Evolutionary conservation across 208 protist species (phyloP).

Genomic region (Acanthamoeba culbertsoni): DNA sequence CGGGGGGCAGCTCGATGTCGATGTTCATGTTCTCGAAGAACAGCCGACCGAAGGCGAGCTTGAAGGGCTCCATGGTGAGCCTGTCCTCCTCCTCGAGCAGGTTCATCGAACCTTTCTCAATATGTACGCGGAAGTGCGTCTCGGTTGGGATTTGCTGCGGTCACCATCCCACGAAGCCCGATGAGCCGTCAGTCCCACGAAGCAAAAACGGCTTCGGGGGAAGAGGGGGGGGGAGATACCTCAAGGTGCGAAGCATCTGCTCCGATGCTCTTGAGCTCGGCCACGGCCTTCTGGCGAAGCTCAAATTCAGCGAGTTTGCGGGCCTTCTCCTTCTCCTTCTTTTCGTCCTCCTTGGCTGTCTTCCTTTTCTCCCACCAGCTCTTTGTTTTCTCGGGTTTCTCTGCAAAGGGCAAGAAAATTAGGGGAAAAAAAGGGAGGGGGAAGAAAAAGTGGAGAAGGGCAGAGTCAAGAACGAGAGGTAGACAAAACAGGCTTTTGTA

Average conservation of each 20-base stretch:
- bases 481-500: not conserved
- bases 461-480: no score
- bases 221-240: not conserved
- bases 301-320: not conserved
- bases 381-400: conserved; percentile 19
- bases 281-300: not conserved
- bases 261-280: not conserved
- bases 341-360: not conserved
- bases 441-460: no score
- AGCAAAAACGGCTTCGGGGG: no score
- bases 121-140: not conserved
- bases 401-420: no score
- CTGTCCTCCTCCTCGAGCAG: conserved; percentile 9
- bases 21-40: conserved; percentile 52
- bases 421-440: no score
- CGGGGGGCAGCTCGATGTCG: not conserved
- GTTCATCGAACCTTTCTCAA: conserved; percentile 40
- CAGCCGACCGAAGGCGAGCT: not conserved
- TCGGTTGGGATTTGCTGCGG: not conserved
- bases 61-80: not conserved
- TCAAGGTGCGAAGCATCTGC: conserved; percentile 38
- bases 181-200: no score
- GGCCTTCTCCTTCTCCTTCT: not conserved
- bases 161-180: no score
- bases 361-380: conserved; percentile 44